Base-by-base conservation (phyloP, 169 alveolate genomes). In the Eimeria praecox region DNA sequence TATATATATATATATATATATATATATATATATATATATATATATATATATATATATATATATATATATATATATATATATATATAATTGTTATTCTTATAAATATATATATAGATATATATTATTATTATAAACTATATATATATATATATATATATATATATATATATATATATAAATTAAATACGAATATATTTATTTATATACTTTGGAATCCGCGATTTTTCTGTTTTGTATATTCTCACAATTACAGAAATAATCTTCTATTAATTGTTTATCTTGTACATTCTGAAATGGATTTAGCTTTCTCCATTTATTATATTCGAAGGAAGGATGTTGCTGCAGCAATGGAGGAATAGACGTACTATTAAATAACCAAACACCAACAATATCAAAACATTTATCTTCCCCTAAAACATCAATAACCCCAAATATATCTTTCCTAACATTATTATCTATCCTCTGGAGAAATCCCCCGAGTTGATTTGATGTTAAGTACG, bases 301-400 rank as follows among this genome's bases (percentile, higher is more conserved):
- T 40, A 99, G 97, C 94, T 98, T 97, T 49, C 88, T 98, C 95
- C 98, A 98, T 46, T 98, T 95, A 90, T 98, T 98, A 97, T 98
- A 99, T 96, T 99, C 99, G 97, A 97, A 99, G 8, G 99, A 98
- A 10, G 99, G 99, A 95, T 99, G 99, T 35, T 99, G 99, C 89
- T 97, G 96, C 99, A 99, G 97, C 96, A 97, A 97, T 87, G 96
- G 96, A 18, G 99, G 99, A 35, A 99, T 96, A 33, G 98, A 99
- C 16, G 92, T 96, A 59, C 99, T 99, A 97, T 99, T 98, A 98
- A 99, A 98, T 96, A 99, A 92, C 99, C 99, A 99, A 14, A 99
- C 99, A 24, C 99, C 99, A 96, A 97, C 98, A 69, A 99, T 98
- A 89, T 99, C 99, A 92, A 98, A 98, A 95, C 97, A 88, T 59